These are phyloP conservation scores for Cystobasidium sp. DNA, from an alignment of 1,284 basidiomycete species.

Conservation along the genomic window DNA sequence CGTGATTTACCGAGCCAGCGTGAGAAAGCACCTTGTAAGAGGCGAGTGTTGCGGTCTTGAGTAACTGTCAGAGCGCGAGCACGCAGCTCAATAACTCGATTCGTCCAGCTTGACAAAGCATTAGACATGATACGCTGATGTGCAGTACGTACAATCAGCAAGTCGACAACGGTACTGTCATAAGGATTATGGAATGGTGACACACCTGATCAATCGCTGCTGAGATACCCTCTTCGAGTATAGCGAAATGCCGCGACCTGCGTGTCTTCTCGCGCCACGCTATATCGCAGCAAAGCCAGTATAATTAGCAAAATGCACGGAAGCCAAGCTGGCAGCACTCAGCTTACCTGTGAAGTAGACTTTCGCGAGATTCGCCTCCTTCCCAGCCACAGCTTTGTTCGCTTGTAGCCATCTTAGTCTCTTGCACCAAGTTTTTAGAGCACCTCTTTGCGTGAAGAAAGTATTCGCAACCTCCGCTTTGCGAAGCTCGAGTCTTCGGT, in stretches of 20 bases:
- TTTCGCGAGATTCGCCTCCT: not conserved
- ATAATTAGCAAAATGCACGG: no score
- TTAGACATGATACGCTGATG: constrained; percentile 23
- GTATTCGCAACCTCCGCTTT: constrained; percentile 41
- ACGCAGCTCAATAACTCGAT: constrained; percentile 33
- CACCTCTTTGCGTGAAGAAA: constrained; percentile 39
- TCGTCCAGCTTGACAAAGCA: constrained; percentile 36
- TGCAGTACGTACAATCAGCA: no score
- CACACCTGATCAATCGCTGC: constrained; percentile 31
- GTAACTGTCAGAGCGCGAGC: constrained; percentile 17
- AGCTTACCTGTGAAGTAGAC: not conserved
- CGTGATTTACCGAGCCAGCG: constrained; percentile 21
- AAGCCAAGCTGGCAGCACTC: no score
- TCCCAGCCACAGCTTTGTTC: constrained; percentile 9
- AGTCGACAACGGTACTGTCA: not conserved
- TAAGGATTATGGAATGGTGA: not conserved
- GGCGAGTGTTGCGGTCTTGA: not conserved
- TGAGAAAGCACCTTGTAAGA: constrained; percentile 2
- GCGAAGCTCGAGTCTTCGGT: constrained; percentile 2
- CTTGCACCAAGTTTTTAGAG: constrained; percentile 1
- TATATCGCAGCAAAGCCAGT: not conserved
- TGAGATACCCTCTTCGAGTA: constrained; percentile 20
- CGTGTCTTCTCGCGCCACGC: constrained; percentile 27
- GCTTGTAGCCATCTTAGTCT: constrained; percentile 19
- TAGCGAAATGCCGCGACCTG: not conserved